These are phyloP conservation scores for Protomyces inouyei DNA, from an alignment of 1,139 yeast species.

Conservation along the genomic window DNA sequence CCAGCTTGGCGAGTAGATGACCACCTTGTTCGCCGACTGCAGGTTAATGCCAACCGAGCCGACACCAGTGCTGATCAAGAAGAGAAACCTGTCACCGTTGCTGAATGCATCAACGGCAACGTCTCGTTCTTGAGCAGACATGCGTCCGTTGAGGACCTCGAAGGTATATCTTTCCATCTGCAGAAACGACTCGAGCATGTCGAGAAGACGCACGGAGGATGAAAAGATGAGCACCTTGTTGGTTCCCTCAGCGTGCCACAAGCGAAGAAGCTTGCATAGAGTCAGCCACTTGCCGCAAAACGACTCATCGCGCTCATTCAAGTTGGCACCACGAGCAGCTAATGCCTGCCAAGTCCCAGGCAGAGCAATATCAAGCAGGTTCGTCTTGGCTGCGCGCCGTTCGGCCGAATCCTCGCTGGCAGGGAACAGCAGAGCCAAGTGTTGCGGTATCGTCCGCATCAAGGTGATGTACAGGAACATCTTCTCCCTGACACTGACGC, in stretches of 20 bases:
- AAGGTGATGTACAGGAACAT: constrained; percentile 62
- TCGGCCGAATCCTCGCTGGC: constrained; percentile 45
- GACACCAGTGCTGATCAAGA: constrained; percentile 91
- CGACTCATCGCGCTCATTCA: constrained; percentile 30
- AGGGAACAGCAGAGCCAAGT: constrained; percentile 75
- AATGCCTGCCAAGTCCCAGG: constrained; percentile 28
- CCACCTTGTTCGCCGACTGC: constrained; percentile 87
- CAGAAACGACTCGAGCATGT: constrained; percentile 90
- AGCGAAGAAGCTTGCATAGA: constrained; percentile 37
- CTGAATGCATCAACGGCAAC: constrained; percentile 89
- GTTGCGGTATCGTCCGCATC: constrained; percentile 89
- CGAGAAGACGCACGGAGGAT: constrained; percentile 89
- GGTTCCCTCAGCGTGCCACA: constrained; percentile 37
- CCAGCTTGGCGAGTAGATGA: constrained; percentile 94
- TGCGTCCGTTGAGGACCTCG: constrained; percentile 91
- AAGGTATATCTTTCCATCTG: constrained; percentile 74
- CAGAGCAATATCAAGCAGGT: constrained; percentile 27
- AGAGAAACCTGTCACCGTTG: constrained; percentile 74
- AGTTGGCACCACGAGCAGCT: constrained; percentile 22
- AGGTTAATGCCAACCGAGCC: constrained; percentile 96
- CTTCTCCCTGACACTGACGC: constrained; percentile 76
- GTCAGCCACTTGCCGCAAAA: constrained; percentile 40
- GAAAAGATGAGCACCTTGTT: constrained; percentile 86
- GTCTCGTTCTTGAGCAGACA: constrained; percentile 88
- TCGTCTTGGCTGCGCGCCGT: constrained; percentile 72